Evolutionary conservation across 345 rosid genomes (phyloP), one percentile per base, ranked within the genome.

Genomic region (Hibiscus syriacus): DNA sequence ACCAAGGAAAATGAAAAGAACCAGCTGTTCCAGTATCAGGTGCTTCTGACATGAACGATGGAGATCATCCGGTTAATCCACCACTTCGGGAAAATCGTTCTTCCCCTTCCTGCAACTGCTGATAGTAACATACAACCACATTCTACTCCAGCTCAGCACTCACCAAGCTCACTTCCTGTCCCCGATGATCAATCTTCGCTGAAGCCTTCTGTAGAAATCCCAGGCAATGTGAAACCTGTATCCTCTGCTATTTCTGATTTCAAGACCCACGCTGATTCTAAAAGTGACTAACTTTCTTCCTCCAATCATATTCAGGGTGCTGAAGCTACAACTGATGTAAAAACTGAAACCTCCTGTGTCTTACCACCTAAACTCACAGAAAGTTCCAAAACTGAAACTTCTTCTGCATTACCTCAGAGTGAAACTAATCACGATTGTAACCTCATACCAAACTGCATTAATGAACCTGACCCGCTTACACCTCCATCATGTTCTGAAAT

Each of bases 401-500:
- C 32, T 55, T 72, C 64, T 64, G 68, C 52, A 49, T 68, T 57
- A 68, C 68, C 70, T 49, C 77, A 73, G 71, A 63, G 38, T 60
- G 74, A 20, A 81, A 54, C 59, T 46, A 65, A 30, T n/a, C 70
- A 52, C 70, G 80, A 56, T 77, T 59, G 22, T 65, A 76, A 54
- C 41, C 55, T 50, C 66, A 69, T 46, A 55, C 63, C 64, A 48
- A 62, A 66, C 70, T 69, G 36, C 34, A 16, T 11, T 50, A 38
- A 34, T 43, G 74, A 70, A 43, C 55, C 69, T 48, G 79, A 75
- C 64, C 70, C 73, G 43, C 60, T 56, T 56, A 70, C 63, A 2
- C 78, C 75, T 77, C 73, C 79, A 16, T 77, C 69, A 74, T 67
- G 69, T 64, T 52, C 32, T 73, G 41, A 77, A 76, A 71, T 79